Evolutionary conservation across 1,139 yeast species (phyloP).

Genomic region (Yamadazyma aaseri): DNA sequence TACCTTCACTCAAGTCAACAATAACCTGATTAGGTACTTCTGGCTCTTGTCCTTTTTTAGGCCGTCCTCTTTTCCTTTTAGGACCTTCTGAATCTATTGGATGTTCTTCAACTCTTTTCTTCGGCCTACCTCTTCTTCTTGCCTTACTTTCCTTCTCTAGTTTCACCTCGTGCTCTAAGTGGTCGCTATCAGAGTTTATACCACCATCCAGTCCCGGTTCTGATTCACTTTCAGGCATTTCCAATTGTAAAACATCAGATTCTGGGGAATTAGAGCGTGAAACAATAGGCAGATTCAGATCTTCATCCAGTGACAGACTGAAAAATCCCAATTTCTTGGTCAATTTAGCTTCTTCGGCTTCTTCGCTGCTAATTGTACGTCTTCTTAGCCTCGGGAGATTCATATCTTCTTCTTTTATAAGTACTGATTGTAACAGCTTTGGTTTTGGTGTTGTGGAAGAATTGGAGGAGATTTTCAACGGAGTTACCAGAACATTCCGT

Average conservation of each 20-base stretch:
- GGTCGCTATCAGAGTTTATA: too few relatives aligned
- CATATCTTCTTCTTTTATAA: constrained; percentile 23
- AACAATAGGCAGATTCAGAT: too few relatives aligned
- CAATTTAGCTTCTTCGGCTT: background rate
- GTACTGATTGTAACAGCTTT: constrained; percentile 23
- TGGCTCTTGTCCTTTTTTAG: constrained; percentile 9
- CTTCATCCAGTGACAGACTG: background rate
- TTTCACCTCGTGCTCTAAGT: background rate
- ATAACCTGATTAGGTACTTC: background rate
- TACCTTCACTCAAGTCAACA: constrained; percentile 6
- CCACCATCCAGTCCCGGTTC: background rate
- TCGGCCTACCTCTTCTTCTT: constrained; percentile 13
- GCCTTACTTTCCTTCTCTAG: background rate
- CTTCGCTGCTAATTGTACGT: background rate
- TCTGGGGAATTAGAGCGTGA: too few relatives aligned
- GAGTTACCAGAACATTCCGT: constrained; percentile 13
- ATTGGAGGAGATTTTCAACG: constrained; percentile 9
- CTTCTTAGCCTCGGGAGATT: constrained; percentile 24
- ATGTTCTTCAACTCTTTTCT: constrained; percentile 1
- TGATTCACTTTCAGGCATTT: background rate
- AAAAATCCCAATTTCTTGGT: background rate
- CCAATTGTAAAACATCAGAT: background rate
- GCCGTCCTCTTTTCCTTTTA: constrained; percentile 17
- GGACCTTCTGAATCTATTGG: constrained; percentile 1
- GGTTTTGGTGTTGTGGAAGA: constrained; percentile 13